Base-by-base conservation (phyloP, 2,329 filamentous ascomycete species). In the Coniochaeta sp. region DNA sequence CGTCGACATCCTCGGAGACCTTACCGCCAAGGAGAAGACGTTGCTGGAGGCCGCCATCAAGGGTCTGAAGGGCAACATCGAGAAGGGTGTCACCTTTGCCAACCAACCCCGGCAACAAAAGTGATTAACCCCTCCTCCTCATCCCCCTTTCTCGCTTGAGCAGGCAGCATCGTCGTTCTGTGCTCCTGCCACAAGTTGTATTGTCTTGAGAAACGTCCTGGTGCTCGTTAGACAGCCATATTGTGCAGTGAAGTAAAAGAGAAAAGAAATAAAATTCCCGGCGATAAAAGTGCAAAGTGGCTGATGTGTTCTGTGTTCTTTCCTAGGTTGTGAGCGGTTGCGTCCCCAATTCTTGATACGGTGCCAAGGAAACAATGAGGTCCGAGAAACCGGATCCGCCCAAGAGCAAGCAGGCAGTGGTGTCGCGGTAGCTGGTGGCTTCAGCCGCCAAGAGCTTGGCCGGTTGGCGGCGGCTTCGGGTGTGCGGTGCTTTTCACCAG, bases 71-170 rank as follows among this genome's bases (percentile, higher is more conserved):
- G 88, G 86, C 79, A 98, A 98, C 81, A 96, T 99, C 74, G 79
- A 85, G 72, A 97, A 98, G 87, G 95, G 95, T 73, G 81, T 97
- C 73, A 86, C 88, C 73, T 99, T 98, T 74, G 88, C 88, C 77
- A 83, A 90, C 81, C 93, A 89, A 83, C 86, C 90, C 74, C 87
- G 90, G 74, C 89, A 91, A 73, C 86, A 91, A 86, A 93, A 93
- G 90, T 93, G 86, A 90, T 81, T 76, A 68, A 70, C 71, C 73
- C 70, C 71, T 66, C 61, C 64, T 67, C 58, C 64, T 65, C 62
- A 59, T 64, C 9, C 34, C 63, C 58, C 59, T 61, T 61, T 55
- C 31, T 61, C 24, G 61, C 54, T 65, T 61, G 62, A 52, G 34
- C 52, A 60, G 59, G 31, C 62, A 66, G 62, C 16, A 55, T 55